A percentile compares a stretch with the other conserved stretches of the same genome.
Conservation (phyloP, 306 rosid genomes). For the Vachellia collinsii region DNA sequence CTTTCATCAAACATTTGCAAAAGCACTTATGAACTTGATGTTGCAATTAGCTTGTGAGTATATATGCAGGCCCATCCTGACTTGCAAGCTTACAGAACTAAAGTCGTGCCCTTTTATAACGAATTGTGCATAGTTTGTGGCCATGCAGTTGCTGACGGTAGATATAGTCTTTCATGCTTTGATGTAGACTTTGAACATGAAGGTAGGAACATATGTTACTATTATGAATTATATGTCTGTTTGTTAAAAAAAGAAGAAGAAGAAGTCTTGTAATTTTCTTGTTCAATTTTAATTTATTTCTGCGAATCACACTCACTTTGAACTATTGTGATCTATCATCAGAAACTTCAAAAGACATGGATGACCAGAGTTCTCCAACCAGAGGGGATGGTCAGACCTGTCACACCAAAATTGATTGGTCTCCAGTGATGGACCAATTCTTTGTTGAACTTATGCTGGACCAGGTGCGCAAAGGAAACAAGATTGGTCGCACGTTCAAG, state of each 20-base stretch:
- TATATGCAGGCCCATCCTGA: constrained; percentile 59
- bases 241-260: background rate
- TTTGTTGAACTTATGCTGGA: constrained; percentile 59
- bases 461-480: constrained; percentile 54
- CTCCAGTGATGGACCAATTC: constrained; percentile 44
- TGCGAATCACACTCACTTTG: background rate
- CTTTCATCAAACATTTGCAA: constrained; percentile 14
- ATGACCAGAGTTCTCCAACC: constrained; percentile 7
- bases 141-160: constrained; percentile 67
- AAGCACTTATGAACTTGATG: constrained; percentile 9
- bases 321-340: constrained; percentile 11
- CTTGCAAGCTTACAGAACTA: constrained; percentile 44
- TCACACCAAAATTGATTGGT: constrained; percentile 40
- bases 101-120: constrained; percentile 44
- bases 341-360: constrained; percentile 26
- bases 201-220: constrained; percentile 31
- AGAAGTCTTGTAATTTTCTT: background rate
- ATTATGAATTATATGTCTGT: background rate
- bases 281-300: background rate
- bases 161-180: constrained; percentile 67
- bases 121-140: constrained; percentile 62
- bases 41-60: constrained; percentile 34
- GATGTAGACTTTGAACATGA: constrained; percentile 40
- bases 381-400: constrained; percentile 5
- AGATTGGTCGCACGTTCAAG: constrained; percentile 49